Base-by-base conservation (phyloP, 768 basidiomycete species). In the Trametes elegans region DNA sequence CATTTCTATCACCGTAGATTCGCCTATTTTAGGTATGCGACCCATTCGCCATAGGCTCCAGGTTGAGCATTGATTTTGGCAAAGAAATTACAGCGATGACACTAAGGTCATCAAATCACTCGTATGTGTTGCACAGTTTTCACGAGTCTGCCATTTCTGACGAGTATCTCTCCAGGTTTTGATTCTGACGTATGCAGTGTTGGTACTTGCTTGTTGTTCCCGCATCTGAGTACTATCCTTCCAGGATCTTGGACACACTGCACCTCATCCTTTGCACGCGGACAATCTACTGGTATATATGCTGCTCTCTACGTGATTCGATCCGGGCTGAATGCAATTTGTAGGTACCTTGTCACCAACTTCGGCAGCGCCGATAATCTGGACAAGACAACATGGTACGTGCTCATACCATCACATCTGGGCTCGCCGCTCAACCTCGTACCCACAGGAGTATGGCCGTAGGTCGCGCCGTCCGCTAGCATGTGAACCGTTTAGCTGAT, bases 291-390 rank as follows among this genome's bases (percentile, higher is more conserved):
- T 75, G 74, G 79, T 79, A 59, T 19, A 70, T 50, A 63, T 48
- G 4, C 18, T 34, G 16, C 24, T 9, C 10, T 11, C 18, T 14
- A 26, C 18, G 14, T 26, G 34, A 23, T 36, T 5, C 35, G 7
- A 7, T 21, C 11, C 24, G 26, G 24, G 50, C n/a, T 13, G 28
- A 31, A 7, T 16, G 18, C n/a, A 16, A 36, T 13, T 24, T 3
- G 1, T 43, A 81, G 79, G 71, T 79, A 78, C 60, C 68, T 82
- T 39, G 66, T 82, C 26, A 65, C 72, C 27, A 78, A 79, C 50
- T 80, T 71, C 62, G 60, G 68, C 26, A 73, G 78, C 40, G 60
- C 67, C 14, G 58, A 59, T 1, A 74, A 71, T n/a, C 63, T 81
- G 28, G 38, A 53, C 19, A 68, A 67, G 16, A 71, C 72, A 21